Conservation (phyloP, 1,139 yeast species). For the Sugiyamaella castrensis region DNA sequence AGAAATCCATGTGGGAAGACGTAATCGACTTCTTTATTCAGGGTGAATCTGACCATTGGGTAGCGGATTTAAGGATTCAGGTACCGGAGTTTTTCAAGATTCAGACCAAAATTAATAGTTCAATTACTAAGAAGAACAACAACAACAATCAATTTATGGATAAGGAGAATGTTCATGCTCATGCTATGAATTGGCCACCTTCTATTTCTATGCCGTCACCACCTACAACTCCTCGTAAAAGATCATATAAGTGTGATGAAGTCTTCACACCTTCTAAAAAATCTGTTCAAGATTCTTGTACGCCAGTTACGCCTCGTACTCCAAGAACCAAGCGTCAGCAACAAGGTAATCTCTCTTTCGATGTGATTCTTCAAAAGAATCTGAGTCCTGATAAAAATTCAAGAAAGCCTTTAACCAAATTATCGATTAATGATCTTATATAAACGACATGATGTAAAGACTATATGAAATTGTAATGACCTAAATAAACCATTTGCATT, state of each 20-base stretch:
- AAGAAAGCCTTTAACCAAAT: too few relatives aligned
- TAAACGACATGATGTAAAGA: too few relatives aligned
- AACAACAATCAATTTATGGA: background rate
- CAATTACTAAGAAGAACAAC: background rate
- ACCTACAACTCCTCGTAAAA: conserved; percentile 19
- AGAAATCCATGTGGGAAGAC: conserved; percentile 48
- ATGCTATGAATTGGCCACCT: background rate
- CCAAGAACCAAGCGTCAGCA: conserved; percentile 13
- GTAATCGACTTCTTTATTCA: conserved; percentile 69
- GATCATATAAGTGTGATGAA: background rate
- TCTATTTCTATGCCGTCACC: conserved; percentile 18
- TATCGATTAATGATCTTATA: too few relatives aligned
- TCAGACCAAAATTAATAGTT: conserved; percentile 44
- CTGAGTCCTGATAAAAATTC: background rate
- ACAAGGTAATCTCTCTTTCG: conserved; percentile 15
- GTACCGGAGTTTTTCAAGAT: conserved; percentile 58
- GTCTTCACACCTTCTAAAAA: conserved; percentile 2
- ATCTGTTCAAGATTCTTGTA: background rate
- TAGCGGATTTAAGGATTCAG: conserved; percentile 48
- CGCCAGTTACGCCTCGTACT: conserved; percentile 11
- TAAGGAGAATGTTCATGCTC: background rate
- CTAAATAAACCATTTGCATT: too few relatives aligned
- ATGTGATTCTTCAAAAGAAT: conserved; percentile 10
- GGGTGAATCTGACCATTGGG: conserved; percentile 82
- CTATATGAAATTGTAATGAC: too few relatives aligned